Evolutionary conservation across 768 basidiomycete genomes (phyloP).

Genomic region (Russula virescens): DNA sequence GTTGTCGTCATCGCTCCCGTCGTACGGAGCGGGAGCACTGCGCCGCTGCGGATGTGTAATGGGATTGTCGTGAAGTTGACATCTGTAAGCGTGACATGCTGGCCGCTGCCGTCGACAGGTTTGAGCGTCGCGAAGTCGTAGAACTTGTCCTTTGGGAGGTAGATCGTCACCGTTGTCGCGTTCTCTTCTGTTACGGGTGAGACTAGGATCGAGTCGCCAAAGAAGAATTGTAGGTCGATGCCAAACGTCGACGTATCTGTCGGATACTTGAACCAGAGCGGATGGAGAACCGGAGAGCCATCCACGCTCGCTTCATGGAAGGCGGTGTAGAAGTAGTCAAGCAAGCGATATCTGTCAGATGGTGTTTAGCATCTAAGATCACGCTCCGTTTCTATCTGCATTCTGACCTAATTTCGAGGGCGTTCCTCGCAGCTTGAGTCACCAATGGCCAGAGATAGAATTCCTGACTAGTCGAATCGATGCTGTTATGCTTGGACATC

Average conservation of each 20-base stretch:
- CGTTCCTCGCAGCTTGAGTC: slow-evolving; percentile 53
- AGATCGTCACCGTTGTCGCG: slow-evolving; percentile 51
- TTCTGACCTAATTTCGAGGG: slow-evolving; percentile 53
- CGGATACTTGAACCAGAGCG: slow-evolving; percentile 64
- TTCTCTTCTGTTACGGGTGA: slow-evolving; percentile 62
- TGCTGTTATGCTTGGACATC: slow-evolving; percentile 44
- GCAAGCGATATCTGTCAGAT: slow-evolving; percentile 49
- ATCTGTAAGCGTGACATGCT: slow-evolving; percentile 39
- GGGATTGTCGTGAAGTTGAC: slow-evolving; percentile 55
- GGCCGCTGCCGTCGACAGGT: slow-evolving; percentile 44
- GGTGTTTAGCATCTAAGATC: background rate
- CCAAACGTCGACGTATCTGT: slow-evolving; percentile 51
- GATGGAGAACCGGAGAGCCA: slow-evolving; percentile 61
- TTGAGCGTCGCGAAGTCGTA: slow-evolving; percentile 55
- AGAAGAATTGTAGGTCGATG: slow-evolving; percentile 67
- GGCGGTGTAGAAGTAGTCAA: slow-evolving; percentile 69
- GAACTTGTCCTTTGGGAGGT: slow-evolving; percentile 59
- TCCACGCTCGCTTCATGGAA: slow-evolving; percentile 53
- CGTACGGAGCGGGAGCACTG: slow-evolving; percentile 51
- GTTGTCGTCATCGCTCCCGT: slow-evolving; percentile 56
- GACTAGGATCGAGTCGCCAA: slow-evolving; percentile 59
- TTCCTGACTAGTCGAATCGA: slow-evolving; percentile 52
- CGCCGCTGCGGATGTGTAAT: slow-evolving; percentile 55
- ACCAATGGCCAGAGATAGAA: slow-evolving; percentile 61
- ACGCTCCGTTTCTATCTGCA: background rate